phyloP scores from a whole-genome alignment of 805 yeast genomes.

The Kodamaea laetipori region DNA sequence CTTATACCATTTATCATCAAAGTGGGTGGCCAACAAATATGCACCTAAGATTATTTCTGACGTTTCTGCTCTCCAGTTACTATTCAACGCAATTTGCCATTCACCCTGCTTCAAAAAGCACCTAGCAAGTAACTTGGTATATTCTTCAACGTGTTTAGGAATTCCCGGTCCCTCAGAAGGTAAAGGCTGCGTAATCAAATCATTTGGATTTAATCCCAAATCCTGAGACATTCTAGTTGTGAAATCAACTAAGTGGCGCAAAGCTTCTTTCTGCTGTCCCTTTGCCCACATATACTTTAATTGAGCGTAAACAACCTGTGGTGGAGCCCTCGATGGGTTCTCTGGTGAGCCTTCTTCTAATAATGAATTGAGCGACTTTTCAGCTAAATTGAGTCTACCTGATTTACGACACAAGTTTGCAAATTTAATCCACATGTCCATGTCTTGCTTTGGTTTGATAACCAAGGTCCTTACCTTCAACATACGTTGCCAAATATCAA shows the following conservation, averaged over 20 bases:
- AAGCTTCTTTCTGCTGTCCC: slow-evolving; percentile 84
- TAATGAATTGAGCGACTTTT: slow-evolving; percentile 79
- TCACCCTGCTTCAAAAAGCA: slow-evolving; percentile 98
- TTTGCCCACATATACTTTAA: slow-evolving; percentile 96
- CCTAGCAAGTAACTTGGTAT: slow-evolving; percentile 83
- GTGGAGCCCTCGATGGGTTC: slow-evolving; percentile 79
- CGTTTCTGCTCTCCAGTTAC: slow-evolving; percentile 74
- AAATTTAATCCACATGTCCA: slow-evolving; percentile 98
- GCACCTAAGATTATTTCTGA: slow-evolving; percentile 89
- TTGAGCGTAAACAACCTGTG: slow-evolving; percentile 96
- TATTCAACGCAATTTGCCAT: slow-evolving; percentile 87
- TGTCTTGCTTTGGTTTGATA: slow-evolving; percentile 91
- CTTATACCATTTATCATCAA: slow-evolving; percentile 91
- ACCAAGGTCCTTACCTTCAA: slow-evolving; percentile 90
- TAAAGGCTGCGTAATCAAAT: slow-evolving; percentile 80
- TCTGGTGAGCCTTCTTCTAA: slow-evolving; percentile 71
- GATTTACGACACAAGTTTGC: slow-evolving; percentile 95
- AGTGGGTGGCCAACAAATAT: slow-evolving; percentile 89
- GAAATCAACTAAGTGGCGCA: slow-evolving; percentile 82
- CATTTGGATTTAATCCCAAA: slow-evolving; percentile 82
- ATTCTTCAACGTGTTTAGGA: slow-evolving; percentile 75
- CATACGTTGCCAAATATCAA: slow-evolving; percentile 98
- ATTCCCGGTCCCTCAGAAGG: slow-evolving; percentile 74
- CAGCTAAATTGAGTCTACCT: slow-evolving; percentile 89
- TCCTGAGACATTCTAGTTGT: slow-evolving; percentile 89